Conservation (phyloP, 768 basidiomycete species). For the Fibroporia radiculosa region DNA sequence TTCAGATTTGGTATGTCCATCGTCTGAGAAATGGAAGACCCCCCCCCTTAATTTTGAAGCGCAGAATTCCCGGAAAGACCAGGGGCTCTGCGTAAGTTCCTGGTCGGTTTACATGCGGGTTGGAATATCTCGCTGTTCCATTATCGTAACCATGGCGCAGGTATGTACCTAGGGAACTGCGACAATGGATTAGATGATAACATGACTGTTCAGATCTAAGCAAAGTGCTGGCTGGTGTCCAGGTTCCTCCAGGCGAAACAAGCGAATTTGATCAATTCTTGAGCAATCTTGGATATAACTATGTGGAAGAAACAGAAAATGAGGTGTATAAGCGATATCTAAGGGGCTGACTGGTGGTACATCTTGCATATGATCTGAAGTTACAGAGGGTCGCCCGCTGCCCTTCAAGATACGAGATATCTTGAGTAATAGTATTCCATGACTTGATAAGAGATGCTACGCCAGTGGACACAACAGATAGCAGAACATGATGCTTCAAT, state of each 20-base stretch:
- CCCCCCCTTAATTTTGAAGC: not conserved
- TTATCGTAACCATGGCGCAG: constrained; percentile 95
- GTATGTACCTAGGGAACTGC: constrained; percentile 49
- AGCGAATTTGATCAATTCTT: constrained; percentile 70
- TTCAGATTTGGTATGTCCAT: constrained; percentile 80
- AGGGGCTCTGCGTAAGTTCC: constrained; percentile 83
- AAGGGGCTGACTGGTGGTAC: constrained; percentile 8
- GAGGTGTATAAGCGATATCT: constrained; percentile 74
- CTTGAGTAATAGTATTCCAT: too few species aligned
- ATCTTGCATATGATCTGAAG: too few species aligned
- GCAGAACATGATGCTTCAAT: too few species aligned
- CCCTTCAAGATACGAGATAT: too few species aligned
- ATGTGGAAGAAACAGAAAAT: constrained; percentile 91
- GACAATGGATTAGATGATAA: not conserved
- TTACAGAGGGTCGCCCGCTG: too few species aligned
- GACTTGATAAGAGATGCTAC: too few species aligned
- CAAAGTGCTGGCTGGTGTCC: constrained; percentile 88
- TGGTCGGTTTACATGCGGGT: constrained; percentile 68
- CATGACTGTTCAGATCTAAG: constrained; percentile 59
- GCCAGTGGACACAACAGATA: too few species aligned
- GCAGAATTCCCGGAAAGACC: constrained; percentile 95
- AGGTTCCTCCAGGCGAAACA: constrained; percentile 68
- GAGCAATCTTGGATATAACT: constrained; percentile 72
- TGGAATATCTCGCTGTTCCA: constrained; percentile 99
- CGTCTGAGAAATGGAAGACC: not conserved